phyloP scores from a whole-genome alignment of 2,329 filamentous ascomycete species.

The Ciborinia camelliae region DNA sequence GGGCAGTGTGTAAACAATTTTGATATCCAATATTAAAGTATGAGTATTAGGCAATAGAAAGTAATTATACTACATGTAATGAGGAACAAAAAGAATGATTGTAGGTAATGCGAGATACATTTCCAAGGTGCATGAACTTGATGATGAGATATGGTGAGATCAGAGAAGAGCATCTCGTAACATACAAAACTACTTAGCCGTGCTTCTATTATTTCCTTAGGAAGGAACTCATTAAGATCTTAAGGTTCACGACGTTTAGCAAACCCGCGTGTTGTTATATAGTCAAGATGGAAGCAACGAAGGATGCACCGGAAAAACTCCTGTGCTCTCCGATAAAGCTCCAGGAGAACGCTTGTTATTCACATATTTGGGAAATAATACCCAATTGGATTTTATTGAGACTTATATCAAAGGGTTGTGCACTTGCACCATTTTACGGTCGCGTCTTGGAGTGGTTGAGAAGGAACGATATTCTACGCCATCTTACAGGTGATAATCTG shows the following conservation, averaged over 20 bases:
- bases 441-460: neutral
- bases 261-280: neutral
- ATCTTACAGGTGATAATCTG: neutral
- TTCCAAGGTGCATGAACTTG: neutral
- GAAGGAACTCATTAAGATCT: neutral
- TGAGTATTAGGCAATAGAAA: neutral
- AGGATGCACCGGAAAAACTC: neutral
- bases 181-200: neutral
- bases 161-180: neutral
- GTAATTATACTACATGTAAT: neutral
- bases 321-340: neutral
- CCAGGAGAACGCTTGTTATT: neutral
- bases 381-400: neutral
- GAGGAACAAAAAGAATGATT: neutral
- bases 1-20: neutral
- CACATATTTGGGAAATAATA: neutral
- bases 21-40: neutral
- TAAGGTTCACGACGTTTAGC: neutral
- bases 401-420: neutral
- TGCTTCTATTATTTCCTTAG: neutral
- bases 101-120: conserved; percentile 6
- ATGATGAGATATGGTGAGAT: neutral
- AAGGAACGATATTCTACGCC: neutral
- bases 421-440: neutral
- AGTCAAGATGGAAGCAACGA: neutral